Evolutionary conservation across 1,139 yeast species (phyloP), one percentile per base, ranked within the genome.

Genomic region (Pichia cactophila): DNA sequence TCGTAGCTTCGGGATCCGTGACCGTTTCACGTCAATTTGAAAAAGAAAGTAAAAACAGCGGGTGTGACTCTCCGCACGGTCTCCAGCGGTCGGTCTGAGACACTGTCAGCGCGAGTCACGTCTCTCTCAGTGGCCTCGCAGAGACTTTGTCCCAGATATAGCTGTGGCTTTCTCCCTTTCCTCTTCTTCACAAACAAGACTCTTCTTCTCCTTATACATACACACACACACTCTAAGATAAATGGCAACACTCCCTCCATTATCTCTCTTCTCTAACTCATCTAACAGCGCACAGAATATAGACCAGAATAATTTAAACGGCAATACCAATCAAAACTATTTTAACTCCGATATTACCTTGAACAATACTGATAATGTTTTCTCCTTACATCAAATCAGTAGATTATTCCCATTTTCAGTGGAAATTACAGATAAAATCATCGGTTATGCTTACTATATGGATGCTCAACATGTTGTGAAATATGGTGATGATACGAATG

Each of bases 391-490:
- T 12, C 33, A 26, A 12, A 28, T 23, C 14, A 20, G 28, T 7
- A 38, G n/a, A 23, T 37, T 51, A 17, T 33, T 51, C 8, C 59
- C 59, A 5, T 56, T 56, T 41, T 50, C 58, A 3, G 33, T 48
- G 11, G 68, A 65, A 49, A 47, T 65, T 2, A 55, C 63, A 11
- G 64, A 63, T 46, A 60, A 61, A 43, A 61, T 65, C 33, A 54
- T 65, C 1, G 58, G 58, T n/a, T 58, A 60, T 43, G 58, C 61
- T 4, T 65, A 63, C 48, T 53, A 50, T 35, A 56, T 55, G 47
- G 58, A 58, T 39, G 59, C 61, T 35, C 56, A 58, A 6, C 55
- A 51, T 36, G 43, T 49, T 9, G 23, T 47, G 6, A 12, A 38
- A 7, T 45, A 33, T 5, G 40, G 38, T 33, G 26, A 33, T 14